phyloP scores from a whole-genome alignment of 768 basidiomycete species.

The Phylloporus rhodoxanthus region DNA sequence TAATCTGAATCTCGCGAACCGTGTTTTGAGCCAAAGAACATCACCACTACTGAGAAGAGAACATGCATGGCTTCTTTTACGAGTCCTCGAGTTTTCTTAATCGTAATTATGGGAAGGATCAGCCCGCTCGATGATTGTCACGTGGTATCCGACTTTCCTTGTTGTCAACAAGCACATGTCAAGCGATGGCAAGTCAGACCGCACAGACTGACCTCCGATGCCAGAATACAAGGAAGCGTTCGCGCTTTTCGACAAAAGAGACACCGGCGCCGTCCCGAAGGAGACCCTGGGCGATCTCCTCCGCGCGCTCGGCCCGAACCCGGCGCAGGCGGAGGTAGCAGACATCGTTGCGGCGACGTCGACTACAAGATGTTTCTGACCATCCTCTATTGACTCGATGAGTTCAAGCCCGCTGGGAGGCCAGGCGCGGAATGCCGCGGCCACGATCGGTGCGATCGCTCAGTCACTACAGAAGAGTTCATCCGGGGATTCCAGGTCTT shows the following conservation, averaged over 20 bases:
- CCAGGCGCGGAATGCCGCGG: constrained; percentile 54
- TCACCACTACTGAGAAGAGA: too few species aligned
- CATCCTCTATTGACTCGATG: constrained; percentile 61
- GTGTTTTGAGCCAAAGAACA: too few species aligned
- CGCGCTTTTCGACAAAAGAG: constrained; percentile 96
- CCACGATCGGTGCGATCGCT: not conserved
- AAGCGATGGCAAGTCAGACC: too few species aligned
- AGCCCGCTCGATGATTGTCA: too few species aligned
- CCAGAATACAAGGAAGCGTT: constrained; percentile 96
- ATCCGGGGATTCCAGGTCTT: constrained; percentile 99
- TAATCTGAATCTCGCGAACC: too few species aligned
- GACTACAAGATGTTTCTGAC: constrained; percentile 88
- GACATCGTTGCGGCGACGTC: constrained; percentile 78
- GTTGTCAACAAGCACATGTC: too few species aligned
- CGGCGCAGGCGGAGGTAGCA: constrained; percentile 91
- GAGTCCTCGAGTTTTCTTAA: too few species aligned
- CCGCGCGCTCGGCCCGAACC: constrained; percentile 94
- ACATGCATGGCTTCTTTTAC: too few species aligned
- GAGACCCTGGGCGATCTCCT: constrained; percentile 89
- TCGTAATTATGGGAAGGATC: too few species aligned
- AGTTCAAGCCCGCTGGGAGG: constrained; percentile 33
- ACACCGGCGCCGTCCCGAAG: constrained; percentile 82
- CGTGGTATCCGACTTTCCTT: too few species aligned
- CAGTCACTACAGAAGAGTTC: constrained; percentile 74
- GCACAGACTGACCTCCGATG: not conserved